Conservation (phyloP, 257 asterid species). For the Verbena officinalis region DNA sequence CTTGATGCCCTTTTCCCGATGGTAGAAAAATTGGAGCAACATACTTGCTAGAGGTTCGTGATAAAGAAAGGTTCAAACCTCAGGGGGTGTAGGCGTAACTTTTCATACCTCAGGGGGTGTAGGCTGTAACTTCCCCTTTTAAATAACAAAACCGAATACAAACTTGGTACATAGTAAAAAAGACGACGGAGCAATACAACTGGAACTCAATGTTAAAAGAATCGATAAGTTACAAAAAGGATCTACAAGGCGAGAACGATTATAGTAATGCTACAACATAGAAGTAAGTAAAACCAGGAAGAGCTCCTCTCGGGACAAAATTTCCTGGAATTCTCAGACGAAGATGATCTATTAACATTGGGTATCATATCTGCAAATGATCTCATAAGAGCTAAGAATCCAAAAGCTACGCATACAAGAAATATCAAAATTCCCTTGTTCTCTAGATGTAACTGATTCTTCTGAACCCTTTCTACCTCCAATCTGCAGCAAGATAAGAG, state of each 20-base stretch:
- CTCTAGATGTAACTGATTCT: conserved; percentile 76
- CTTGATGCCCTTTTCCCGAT: no score
- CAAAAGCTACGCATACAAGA: conserved; percentile 60
- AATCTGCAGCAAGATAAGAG: conserved; percentile 52
- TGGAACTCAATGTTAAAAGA: conserved; percentile 23
- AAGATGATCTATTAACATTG: conserved; percentile 37
- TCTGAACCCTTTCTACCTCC: conserved; percentile 63
- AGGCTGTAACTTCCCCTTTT: no score
- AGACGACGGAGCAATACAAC: neutral
- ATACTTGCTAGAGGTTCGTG: no score
- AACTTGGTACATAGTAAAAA: neutral
- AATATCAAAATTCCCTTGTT: conserved; percentile 74
- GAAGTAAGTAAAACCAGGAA: conserved; percentile 72
- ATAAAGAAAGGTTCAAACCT: no score
- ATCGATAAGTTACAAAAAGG: conserved; percentile 29
- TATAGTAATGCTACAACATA: conserved; percentile 53
- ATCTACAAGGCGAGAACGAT: conserved; percentile 57
- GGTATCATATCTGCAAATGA: conserved; percentile 45
- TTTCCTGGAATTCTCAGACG: conserved; percentile 50
- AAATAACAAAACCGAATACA: no score
- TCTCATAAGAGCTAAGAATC: conserved; percentile 51
- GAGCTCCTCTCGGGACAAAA: conserved; percentile 62
- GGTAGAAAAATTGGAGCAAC: no score
- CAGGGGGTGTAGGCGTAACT: no score
- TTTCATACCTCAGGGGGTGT: no score